Evolutionary conservation across 352 stramenopile species (phyloP), one percentile per base, ranked within the genome.

Genomic region (Elongisporangium prolatum): DNA sequence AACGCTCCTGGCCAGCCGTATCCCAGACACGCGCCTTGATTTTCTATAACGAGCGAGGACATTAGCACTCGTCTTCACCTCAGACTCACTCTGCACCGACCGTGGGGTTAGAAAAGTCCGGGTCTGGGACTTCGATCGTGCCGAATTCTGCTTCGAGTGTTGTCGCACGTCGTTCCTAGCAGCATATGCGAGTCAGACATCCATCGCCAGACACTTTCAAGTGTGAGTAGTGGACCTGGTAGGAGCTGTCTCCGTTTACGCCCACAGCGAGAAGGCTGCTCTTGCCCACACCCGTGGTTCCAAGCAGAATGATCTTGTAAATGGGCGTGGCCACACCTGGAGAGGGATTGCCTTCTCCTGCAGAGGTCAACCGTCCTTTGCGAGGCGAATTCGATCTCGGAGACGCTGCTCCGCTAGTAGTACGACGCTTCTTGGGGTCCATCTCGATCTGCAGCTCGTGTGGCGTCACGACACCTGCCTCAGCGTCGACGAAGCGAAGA

Each of bases 1-100:
- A 97, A 17, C 89, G 77, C 53, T 96, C 88, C 54, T 96, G 85
- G 2, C 89, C 89, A 1, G 88, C 88, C 3, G 89, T 96, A 56
- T 97, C 88, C 89, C 88, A 96, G n/a, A 97, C 82, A 0, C 80
- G 80, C n/a, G 88, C 83, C 58, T 90, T 78, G 54, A 92, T 75
- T 57, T 67, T 79, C 67, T 77, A 61, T 20, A 22, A 8, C n/a
- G 13, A 50, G 1, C 7, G 34, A 5, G 5, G 10, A 37, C 5
- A 5, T 54, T 1, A 28, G 21, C 37, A n/a, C 21, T 56, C 18
- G 24, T 34, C 55, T 38, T 48, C 47, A 40, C 48, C 22, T 11
- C 57, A 14, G 21, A 14, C 1, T 2, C n/a, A 21, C 2, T 8
- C 17, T 17, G 2, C 0, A 50, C 59, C 14, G 44, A 77, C 75